Percentiles rank a stretch among this genome's conserved stretches.
Conservation (phyloP, 805 yeast species). For the Candida sonorensis region DNA sequence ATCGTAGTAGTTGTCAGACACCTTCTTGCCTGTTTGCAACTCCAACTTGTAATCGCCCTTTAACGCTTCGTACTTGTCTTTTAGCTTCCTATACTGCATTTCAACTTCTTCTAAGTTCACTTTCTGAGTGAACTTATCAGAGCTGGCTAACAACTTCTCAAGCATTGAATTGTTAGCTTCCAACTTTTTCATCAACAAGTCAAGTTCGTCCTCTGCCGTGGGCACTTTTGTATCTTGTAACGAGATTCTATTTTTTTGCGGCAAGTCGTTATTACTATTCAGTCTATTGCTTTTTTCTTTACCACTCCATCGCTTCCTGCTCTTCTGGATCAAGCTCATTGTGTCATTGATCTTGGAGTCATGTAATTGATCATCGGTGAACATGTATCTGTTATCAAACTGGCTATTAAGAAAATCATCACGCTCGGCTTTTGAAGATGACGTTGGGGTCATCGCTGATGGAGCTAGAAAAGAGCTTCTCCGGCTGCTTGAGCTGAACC, state of each 20-base stretch:
- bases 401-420: too few species aligned
- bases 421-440: too few species aligned
- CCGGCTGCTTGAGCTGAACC: constrained; percentile 8
- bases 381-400: too few species aligned
- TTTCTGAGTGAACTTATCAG: constrained; percentile 9
- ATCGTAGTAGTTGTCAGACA: constrained; percentile 21
- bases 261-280: constrained; percentile 4
- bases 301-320: constrained; percentile 9
- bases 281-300: not conserved
- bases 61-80: constrained; percentile 11
- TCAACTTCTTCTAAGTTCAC: constrained; percentile 8
- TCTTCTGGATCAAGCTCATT: constrained; percentile 13
- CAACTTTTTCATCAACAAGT: not conserved
- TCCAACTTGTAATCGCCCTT: constrained; percentile 20
- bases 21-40: constrained; percentile 16
- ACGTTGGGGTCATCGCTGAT: constrained; percentile 10
- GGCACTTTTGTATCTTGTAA: too few species aligned
- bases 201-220: not conserved
- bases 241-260: too few species aligned
- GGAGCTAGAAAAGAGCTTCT: constrained; percentile 15
- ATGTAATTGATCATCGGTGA: too few species aligned
- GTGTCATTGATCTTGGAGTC: constrained; percentile 17
- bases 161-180: constrained; percentile 10
- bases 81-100: constrained; percentile 11
- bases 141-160: constrained; percentile 7